These are phyloP conservation scores for Chamaecrista fasciculata DNA, from an alignment of 306 rosid species.

Conservation along the genomic window DNA sequence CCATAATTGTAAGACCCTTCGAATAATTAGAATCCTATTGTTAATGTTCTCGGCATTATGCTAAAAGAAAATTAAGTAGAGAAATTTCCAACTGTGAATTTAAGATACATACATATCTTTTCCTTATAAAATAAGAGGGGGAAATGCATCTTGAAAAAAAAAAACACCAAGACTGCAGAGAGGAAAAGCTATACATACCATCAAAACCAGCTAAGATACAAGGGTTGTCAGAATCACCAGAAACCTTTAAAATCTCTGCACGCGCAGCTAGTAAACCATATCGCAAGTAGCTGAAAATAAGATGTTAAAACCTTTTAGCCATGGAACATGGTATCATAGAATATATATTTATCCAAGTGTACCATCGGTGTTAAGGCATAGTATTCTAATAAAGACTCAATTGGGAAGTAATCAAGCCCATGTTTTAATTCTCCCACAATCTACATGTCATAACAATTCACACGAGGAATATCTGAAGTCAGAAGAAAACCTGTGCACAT, in stretches of 20 bases:
- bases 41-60: conserved; percentile 2
- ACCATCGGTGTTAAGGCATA: neutral
- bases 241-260: conserved; percentile 81
- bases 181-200: conserved; percentile 53
- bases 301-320: conserved; percentile 31
- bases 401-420: conserved; percentile 1
- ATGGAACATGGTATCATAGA: neutral
- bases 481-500: conserved; percentile 88
- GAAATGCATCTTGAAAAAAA: conserved; percentile 17
- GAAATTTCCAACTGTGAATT: neutral
- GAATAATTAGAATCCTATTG: neutral
- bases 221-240: conserved; percentile 70
- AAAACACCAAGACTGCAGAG: conserved; percentile 3
- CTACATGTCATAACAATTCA: conserved; percentile 15
- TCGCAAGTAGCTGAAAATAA: conserved; percentile 72
- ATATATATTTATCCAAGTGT: conserved; percentile 2
- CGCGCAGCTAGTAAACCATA: conserved; percentile 97
- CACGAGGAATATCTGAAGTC: conserved; percentile 18
- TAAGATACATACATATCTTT: neutral
- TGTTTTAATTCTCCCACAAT: conserved; percentile 14
- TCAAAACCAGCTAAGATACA: conserved; percentile 74
- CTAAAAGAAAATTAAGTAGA: neutral
- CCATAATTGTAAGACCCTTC: conserved; percentile 75
- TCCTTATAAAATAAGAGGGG: neutral
- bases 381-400: conserved; percentile 7